phyloP scores from a whole-genome alignment of 1,139 yeast genomes.

The Hansenula sp. region DNA sequence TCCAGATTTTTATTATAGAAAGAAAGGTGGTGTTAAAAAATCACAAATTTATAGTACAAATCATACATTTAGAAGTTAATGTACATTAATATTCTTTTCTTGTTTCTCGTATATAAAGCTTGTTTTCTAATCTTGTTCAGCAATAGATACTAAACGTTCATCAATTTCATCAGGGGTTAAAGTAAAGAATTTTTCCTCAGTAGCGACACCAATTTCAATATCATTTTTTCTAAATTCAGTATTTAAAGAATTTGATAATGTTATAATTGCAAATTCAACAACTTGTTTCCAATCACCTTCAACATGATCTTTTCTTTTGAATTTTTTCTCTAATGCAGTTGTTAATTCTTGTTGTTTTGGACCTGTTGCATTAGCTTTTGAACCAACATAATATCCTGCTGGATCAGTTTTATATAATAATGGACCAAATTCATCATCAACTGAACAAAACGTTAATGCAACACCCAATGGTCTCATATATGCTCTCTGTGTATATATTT shows the following conservation, averaged over 20 bases:
- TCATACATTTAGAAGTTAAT: neutral
- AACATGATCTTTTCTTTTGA: constrained; percentile 67
- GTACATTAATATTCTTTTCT: neutral
- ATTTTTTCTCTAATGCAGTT: constrained; percentile 86
- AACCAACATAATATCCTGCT: constrained; percentile 92
- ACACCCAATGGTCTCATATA: constrained; percentile 98
- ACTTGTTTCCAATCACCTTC: constrained; percentile 87
- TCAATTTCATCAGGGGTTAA: constrained; percentile 86
- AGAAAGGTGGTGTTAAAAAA: constrained; percentile 28
- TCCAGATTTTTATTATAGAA: constrained; percentile 38
- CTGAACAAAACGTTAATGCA: constrained; percentile 80
- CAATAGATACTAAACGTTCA: constrained; percentile 87
- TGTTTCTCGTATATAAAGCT: neutral
- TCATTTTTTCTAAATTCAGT: constrained; percentile 93
- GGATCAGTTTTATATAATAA: constrained; percentile 91
- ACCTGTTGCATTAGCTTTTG: constrained; percentile 91
- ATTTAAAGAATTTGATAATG: constrained; percentile 80
- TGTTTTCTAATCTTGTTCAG: constrained; percentile 90
- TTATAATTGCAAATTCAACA: constrained; percentile 84
- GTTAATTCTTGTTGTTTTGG: constrained; percentile 97
- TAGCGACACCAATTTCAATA: constrained; percentile 88
- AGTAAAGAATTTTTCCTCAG: constrained; percentile 63
- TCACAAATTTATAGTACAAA: no score
- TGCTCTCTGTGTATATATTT: constrained; percentile 96
- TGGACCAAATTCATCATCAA: constrained; percentile 91